phyloP scores from a whole-genome alignment of 2,329 filamentous ascomycete genomes.

The Aspergillus nomiae region DNA sequence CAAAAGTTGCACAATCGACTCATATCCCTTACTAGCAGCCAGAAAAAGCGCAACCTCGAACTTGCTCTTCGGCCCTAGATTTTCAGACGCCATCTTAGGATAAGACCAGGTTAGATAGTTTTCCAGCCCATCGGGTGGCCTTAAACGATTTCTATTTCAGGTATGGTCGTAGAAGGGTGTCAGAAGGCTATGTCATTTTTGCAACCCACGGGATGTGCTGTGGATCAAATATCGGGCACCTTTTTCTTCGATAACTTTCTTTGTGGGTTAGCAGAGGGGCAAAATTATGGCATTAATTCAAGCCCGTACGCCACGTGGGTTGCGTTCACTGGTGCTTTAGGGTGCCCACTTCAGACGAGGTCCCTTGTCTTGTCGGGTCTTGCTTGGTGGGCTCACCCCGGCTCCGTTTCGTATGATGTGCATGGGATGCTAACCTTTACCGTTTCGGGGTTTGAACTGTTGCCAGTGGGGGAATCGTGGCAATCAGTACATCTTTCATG shows the following conservation, averaged over 20 bases:
- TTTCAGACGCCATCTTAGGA: background rate
- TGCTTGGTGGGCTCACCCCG: background rate
- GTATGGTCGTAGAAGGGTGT: background rate
- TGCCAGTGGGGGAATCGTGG: too few relatives aligned
- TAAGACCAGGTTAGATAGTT: background rate
- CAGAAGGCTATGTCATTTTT: conserved; percentile 1
- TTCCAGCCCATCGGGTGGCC: background rate
- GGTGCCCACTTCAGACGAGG: background rate
- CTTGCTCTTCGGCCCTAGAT: conserved; percentile 16
- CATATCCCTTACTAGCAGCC: conserved; percentile 26
- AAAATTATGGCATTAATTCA: background rate
- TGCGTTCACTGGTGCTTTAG: background rate
- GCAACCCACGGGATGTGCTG: background rate
- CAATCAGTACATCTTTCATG: too few relatives aligned
- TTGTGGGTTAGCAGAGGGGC: background rate
- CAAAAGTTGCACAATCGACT: conserved; percentile 25
- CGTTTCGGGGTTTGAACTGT: background rate
- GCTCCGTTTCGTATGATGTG: background rate
- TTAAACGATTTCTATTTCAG: background rate
- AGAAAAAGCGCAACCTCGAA: conserved; percentile 27
- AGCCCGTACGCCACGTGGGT: background rate
- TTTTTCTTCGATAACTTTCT: background rate
- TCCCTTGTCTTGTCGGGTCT: background rate
- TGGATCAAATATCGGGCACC: background rate
- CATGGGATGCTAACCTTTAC: background rate